These are phyloP conservation scores for Vigna nakashimae DNA, from an alignment of 306 rosid species.

Conservation along the genomic window DNA sequence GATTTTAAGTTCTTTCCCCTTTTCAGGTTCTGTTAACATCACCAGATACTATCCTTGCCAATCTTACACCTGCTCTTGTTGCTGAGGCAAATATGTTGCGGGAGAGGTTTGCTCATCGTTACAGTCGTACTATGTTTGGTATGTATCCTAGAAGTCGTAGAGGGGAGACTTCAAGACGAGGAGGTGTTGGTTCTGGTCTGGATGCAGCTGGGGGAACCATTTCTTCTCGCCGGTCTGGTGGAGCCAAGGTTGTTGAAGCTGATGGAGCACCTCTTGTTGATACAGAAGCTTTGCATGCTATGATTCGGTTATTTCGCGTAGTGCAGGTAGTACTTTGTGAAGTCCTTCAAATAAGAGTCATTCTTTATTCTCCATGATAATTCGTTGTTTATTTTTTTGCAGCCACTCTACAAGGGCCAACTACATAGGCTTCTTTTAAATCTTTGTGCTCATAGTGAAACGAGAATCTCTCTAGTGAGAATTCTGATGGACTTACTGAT, in stretches of 20 bases:
- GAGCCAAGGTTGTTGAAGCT: slow-evolving; percentile 90
- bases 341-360: slow-evolving; percentile 21
- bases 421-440: slow-evolving; percentile 96
- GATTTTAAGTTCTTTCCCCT: background rate
- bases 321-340: slow-evolving; percentile 71
- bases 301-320: slow-evolving; percentile 90
- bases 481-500: slow-evolving; percentile 87
- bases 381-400: slow-evolving; percentile 49
- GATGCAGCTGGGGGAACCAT: slow-evolving; percentile 72
- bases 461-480: slow-evolving; percentile 83
- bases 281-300: slow-evolving; percentile 79
- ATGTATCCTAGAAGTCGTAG: slow-evolving; percentile 95
- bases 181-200: slow-evolving; percentile 73
- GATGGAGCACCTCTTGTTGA: slow-evolving; percentile 95
- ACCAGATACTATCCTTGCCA: slow-evolving; percentile 90
- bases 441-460: slow-evolving; percentile 87
- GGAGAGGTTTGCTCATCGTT: slow-evolving; percentile 95
- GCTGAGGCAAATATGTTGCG: slow-evolving; percentile 99
- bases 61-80: slow-evolving; percentile 98
- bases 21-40: slow-evolving; percentile 94
- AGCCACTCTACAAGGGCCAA: slow-evolving; percentile 97
- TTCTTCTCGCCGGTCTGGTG: slow-evolving; percentile 74
- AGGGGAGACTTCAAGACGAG: slow-evolving; percentile 94
- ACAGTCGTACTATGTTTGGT: slow-evolving; percentile 93
- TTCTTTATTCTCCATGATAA: slow-evolving; percentile 35